Percentiles rank a stretch among this genome's conserved stretches.
Evolutionary conservation across 1,284 basidiomycete genomes (phyloP).

Genomic region (Apiotrichum gamsii): DNA sequence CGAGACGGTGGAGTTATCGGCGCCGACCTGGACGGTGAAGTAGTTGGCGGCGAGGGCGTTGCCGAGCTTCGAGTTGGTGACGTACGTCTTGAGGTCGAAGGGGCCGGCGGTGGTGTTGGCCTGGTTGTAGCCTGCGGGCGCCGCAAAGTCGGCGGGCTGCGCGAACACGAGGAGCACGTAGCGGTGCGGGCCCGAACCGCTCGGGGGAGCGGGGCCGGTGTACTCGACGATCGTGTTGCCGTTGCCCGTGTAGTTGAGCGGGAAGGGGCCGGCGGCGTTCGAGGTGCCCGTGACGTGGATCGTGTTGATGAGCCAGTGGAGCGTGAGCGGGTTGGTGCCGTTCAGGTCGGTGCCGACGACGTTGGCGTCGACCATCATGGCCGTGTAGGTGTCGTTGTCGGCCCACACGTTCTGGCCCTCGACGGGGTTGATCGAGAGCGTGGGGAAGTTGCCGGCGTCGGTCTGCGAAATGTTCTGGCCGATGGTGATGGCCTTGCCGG

Average conservation of each 20-base stretch:
- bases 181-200: constrained; percentile 65
- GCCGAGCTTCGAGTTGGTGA: constrained; percentile 41
- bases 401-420: constrained; percentile 61
- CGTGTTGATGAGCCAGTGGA: constrained; percentile 73
- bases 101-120: constrained; percentile 50
- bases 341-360: constrained; percentile 54
- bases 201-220: constrained; percentile 63
- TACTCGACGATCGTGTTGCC: constrained; percentile 54
- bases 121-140: constrained; percentile 56
- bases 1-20: constrained; percentile 51
- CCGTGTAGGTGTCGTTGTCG: constrained; percentile 59
- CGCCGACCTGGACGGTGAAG: constrained; percentile 66
- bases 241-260: constrained; percentile 14
- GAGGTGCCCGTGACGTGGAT: constrained; percentile 54
- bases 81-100: constrained; percentile 50
- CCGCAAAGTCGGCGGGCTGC: constrained; percentile 51
- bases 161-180: constrained; percentile 33
- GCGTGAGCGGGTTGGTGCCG: constrained; percentile 49
- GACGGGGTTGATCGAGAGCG: constrained; percentile 76
- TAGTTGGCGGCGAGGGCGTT: constrained; percentile 54
- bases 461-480: neutral
- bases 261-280: constrained; percentile 45
- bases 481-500: constrained; percentile 5
- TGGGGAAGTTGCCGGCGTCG: constrained; percentile 62
- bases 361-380: constrained; percentile 65